A percentile compares a stretch with the other conserved stretches of the same genome.
phyloP scores from a whole-genome alignment of 129 eudicot genomes.

The Flaveria bidentis region DNA sequence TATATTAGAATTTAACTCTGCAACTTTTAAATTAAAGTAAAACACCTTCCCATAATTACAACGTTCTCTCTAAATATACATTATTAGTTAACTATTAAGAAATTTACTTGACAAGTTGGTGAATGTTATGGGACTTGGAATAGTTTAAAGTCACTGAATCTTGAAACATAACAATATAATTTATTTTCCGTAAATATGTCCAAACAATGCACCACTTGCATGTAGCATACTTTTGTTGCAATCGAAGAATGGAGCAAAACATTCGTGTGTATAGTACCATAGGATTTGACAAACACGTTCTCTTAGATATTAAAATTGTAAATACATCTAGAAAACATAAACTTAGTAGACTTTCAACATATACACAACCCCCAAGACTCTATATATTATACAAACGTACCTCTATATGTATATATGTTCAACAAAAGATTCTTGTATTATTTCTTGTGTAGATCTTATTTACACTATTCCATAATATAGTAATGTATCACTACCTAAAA shows the following conservation, averaged over 20 bases:
- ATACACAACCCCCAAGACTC: conserved; percentile 5
- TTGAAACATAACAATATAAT: too few species aligned
- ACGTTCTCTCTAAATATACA: too few species aligned
- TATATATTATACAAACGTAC: neutral
- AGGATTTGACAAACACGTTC: neutral
- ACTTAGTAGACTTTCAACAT: neutral
- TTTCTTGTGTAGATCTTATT: neutral
- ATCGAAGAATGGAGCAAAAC: neutral
- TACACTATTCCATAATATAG: too few species aligned
- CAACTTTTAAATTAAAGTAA: too few species aligned
- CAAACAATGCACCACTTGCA: neutral
- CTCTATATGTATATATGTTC: neutral
- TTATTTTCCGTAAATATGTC: neutral
- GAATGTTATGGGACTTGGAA: neutral
- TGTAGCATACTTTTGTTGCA: neutral
- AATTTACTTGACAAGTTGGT: neutral
- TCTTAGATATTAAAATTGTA: conserved; percentile 5
- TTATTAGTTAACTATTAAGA: too few species aligned
- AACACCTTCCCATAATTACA: too few species aligned
- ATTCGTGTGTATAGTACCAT: neutral
- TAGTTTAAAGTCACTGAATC: neutral
- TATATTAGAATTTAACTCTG: too few species aligned
- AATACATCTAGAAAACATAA: conserved; percentile 5
- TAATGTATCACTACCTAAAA: too few species aligned
- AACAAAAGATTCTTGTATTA: neutral